These are phyloP conservation scores for Apiospora marii DNA, from an alignment of 2,329 filamentous ascomycete species.

Conservation along the genomic window DNA sequence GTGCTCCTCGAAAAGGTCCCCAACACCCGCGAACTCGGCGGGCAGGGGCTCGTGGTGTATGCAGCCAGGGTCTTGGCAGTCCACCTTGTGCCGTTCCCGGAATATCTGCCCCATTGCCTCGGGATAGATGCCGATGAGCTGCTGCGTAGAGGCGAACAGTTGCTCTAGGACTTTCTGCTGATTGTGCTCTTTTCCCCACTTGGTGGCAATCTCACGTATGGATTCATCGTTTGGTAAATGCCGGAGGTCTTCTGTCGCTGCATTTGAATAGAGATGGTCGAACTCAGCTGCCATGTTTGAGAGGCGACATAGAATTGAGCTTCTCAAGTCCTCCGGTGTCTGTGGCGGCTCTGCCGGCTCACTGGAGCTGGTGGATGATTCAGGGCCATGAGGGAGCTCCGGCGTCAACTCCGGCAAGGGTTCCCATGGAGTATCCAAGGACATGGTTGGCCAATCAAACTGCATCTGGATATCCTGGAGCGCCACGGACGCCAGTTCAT, in stretches of 20 bases:
- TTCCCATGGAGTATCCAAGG: conserved; percentile 26
- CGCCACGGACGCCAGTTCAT: conserved; percentile 27
- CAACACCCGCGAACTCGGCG: conserved; percentile 30
- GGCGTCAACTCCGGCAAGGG: conserved; percentile 24
- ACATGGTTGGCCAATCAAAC: conserved; percentile 34
- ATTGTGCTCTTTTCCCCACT: conserved; percentile 36
- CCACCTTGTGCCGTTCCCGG: conserved; percentile 23
- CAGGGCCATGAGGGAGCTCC: conserved; percentile 3
- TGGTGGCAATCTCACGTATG: conserved; percentile 35
- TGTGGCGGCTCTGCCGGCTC: conserved; percentile 14
- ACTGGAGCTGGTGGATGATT: not conserved
- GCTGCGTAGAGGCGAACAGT: conserved; percentile 45
- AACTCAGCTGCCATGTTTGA: conserved; percentile 29
- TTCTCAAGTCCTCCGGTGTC: conserved; percentile 30
- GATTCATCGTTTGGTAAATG: conserved; percentile 38
- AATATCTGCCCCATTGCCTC: conserved; percentile 36
- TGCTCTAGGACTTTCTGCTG: conserved; percentile 43
- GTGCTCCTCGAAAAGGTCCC: conserved; percentile 24
- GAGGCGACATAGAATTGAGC: conserved; percentile 33
- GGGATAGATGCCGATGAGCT: conserved; percentile 47
- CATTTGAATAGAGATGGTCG: conserved; percentile 36
- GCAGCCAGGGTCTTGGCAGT: conserved; percentile 44
- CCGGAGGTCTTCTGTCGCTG: conserved; percentile 32
- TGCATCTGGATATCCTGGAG: conserved; percentile 29
- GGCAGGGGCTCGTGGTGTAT: conserved; percentile 40